Conservation (phyloP, 2,329 filamentous ascomycete species). For the Cercospora berteroae region DNA sequence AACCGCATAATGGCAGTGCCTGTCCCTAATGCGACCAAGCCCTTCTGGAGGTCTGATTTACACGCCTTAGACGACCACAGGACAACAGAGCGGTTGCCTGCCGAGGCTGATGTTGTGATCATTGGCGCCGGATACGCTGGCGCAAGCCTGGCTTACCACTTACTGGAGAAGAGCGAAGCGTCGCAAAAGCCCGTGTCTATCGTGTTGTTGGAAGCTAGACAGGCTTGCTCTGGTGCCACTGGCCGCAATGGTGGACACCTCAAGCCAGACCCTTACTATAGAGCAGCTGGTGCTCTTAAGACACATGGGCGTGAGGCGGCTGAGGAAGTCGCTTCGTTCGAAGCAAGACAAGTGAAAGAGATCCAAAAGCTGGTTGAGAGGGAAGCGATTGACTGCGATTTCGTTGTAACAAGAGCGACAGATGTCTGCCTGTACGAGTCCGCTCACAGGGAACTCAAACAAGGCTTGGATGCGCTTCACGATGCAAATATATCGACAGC, state of each 20-base stretch:
- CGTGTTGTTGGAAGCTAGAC: constrained; percentile 31
- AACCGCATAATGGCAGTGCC: constrained; percentile 20
- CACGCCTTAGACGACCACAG: constrained; percentile 55
- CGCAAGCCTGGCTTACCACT: constrained; percentile 28
- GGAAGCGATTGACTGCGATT: constrained; percentile 47
- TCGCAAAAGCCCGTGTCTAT: constrained; percentile 16
- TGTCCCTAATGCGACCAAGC: constrained; percentile 24
- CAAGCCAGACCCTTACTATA: constrained; percentile 39
- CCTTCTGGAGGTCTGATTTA: constrained; percentile 48
- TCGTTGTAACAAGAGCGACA: constrained; percentile 43
- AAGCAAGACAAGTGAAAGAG: constrained; percentile 34
- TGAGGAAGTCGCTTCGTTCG: constrained; percentile 37
- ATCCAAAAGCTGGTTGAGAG: constrained; percentile 42
- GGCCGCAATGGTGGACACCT: constrained; percentile 37
- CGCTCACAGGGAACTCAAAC: constrained; percentile 30
- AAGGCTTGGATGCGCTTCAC: constrained; percentile 35
- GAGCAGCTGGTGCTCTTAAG: constrained; percentile 27
- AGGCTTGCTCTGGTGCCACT: constrained; percentile 32
- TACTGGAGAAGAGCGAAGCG: constrained; percentile 22
- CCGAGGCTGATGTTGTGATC: constrained; percentile 29
- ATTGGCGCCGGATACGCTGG: constrained; percentile 33
- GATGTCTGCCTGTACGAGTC: constrained; percentile 41
- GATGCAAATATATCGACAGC: constrained; percentile 31
- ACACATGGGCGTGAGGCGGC: constrained; percentile 35
- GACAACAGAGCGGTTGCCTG: constrained; percentile 57